Percentiles rank a stretch among this genome's conserved stretches.
These are phyloP conservation scores for Leptographium radiaticola DNA, from an alignment of 2,329 filamentous ascomycete genomes.

Conservation along the genomic window DNA sequence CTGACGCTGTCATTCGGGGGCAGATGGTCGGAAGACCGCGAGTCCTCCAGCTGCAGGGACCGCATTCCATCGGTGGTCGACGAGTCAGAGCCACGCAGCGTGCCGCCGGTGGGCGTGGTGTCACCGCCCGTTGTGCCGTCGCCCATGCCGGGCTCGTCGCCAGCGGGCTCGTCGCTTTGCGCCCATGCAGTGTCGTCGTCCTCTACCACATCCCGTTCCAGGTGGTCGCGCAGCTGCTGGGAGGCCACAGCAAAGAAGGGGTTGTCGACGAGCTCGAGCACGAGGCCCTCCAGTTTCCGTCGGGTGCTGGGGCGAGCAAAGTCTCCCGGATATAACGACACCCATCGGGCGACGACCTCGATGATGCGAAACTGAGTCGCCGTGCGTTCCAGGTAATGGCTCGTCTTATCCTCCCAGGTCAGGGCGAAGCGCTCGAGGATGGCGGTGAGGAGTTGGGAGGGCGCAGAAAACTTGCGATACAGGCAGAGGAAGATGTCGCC, in stretches of 20 bases:
- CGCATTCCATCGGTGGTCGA: slow-evolving; percentile 30
- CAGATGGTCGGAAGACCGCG: slow-evolving; percentile 23
- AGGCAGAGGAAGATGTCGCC: slow-evolving; percentile 78
- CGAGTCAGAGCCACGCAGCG: slow-evolving; percentile 4
- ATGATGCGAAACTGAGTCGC: slow-evolving; percentile 74
- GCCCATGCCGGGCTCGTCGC: slow-evolving; percentile 6
- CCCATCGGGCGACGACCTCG: slow-evolving; percentile 78
- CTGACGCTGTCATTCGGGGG: slow-evolving; percentile 22
- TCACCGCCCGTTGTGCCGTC: slow-evolving; percentile 8
- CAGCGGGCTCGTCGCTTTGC: slow-evolving; percentile 53
- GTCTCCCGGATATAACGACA: slow-evolving; percentile 79
- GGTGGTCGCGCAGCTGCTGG: slow-evolving; percentile 68
- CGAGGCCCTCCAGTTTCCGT: slow-evolving; percentile 60
- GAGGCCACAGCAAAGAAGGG: slow-evolving; percentile 76
- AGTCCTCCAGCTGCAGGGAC: slow-evolving; percentile 35
- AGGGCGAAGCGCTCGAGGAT: slow-evolving; percentile 66
- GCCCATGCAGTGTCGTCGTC: slow-evolving; percentile 93
- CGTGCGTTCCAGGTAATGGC: slow-evolving; percentile 62
- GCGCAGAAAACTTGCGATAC: slow-evolving; percentile 86
- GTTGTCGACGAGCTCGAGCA: slow-evolving; percentile 58
- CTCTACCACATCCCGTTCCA: slow-evolving; percentile 60
- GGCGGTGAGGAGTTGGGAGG: slow-evolving; percentile 61
- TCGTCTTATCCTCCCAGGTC: slow-evolving; percentile 50
- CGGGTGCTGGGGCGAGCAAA: slow-evolving; percentile 70
- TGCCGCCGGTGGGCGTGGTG: slow-evolving; percentile 7